Base-by-base conservation (phyloP, 495 filamentous ascomycete species). In the Penicillium chermesinum region DNA sequence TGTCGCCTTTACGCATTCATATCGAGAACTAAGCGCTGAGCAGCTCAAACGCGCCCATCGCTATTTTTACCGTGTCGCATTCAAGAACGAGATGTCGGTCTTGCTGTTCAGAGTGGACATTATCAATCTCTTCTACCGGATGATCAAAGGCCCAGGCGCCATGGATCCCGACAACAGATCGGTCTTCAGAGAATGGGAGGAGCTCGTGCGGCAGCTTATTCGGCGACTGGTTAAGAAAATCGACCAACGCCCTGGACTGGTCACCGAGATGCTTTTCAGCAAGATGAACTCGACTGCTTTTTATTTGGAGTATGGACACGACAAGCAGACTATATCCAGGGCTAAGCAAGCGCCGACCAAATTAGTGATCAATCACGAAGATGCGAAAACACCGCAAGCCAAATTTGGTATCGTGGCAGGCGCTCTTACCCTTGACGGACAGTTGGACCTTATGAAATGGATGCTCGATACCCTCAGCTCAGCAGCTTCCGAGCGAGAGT, bases 1-100 rank as follows among this genome's bases (percentile, higher is more conserved):
- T 55, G 76, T 96, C 32, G 63, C 78, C 7, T 89, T 96, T 52
- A 82, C 85, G 4, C 78, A 75, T 39, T 93, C 78, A 64, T 96
- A 95, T 61, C 76, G 75, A 18, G 93, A 97, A 49, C 74, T 99
- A n/a, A 73, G 81, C 48, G 70, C 80, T 2, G 74, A 81, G 34
- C 94, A 97, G 62, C 70, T 96, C 40, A 99, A 98, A 69, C 83
- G 94, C 3, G 87, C 85, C 17, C 91, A 97, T 67, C 88, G 93
- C 7, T 97, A 93, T 57, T 91, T 99, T 65, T 91, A 97, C 53
- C 84, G 93, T 1, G 79, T 95, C 35, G 91, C 89, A 3, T 96
- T 96, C 75, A 97, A 96, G 67, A 84, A 89, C 58, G 88, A 95
- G 37, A 83, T 93, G 72, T 84, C 82, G 48, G 83, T 95, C 10